Conservation (phyloP, 1,284 basidiomycete species). For the Rhodotorula mucilaginosa region DNA sequence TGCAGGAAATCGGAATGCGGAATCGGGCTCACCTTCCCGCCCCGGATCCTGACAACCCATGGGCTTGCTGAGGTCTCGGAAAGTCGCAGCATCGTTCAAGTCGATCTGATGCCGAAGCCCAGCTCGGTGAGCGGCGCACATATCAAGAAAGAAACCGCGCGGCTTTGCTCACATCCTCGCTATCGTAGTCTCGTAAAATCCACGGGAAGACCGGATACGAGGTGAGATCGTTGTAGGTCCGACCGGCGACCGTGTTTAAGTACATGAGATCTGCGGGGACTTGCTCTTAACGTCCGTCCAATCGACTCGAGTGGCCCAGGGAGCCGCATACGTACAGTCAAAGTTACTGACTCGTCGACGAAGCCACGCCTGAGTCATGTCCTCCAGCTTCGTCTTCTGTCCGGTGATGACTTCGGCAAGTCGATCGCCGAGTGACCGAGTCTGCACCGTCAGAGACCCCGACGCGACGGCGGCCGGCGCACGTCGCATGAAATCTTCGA, state of each 20-base stretch:
- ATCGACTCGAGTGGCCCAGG: too few relatives aligned
- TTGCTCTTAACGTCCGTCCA: too few relatives aligned
- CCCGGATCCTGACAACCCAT: constrained; percentile 85
- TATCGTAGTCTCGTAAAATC: constrained; percentile 50
- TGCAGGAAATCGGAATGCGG: background rate
- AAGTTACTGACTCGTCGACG: constrained; percentile 47
- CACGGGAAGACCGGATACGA: constrained; percentile 90
- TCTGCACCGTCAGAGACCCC: constrained; percentile 17
- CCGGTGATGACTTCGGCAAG: constrained; percentile 35
- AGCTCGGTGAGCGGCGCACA: background rate
- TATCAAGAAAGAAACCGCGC: background rate
- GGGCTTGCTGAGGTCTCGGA: constrained; percentile 76
- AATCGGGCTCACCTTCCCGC: constrained; percentile 58
- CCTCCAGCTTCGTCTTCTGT: constrained; percentile 40
- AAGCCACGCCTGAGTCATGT: constrained; percentile 46
- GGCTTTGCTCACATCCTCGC: background rate
- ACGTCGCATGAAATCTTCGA: constrained; percentile 39
- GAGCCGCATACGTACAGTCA: constrained; percentile 23
- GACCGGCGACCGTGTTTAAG: constrained; percentile 48
- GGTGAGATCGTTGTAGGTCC: constrained; percentile 65
- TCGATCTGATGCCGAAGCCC: constrained; percentile 60
- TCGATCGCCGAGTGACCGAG: constrained; percentile 9
- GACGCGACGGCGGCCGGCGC: constrained; percentile 43
- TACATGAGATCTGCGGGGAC: constrained; percentile 44
- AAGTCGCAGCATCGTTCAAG: constrained; percentile 63